Conservation (phyloP, 441 rosid genomes). For the Metrosideros polymorpha region DNA sequence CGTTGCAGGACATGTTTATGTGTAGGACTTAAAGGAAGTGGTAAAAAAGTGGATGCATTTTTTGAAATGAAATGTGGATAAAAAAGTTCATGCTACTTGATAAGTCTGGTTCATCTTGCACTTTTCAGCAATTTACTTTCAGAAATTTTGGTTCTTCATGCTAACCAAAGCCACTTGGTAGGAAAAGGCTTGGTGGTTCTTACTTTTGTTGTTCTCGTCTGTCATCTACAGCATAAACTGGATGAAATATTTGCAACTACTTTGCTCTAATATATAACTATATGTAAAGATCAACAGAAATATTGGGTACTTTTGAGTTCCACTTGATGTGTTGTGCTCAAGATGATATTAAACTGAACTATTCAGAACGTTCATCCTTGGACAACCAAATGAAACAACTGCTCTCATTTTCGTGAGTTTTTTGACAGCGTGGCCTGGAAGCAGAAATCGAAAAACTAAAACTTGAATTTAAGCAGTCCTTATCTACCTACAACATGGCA, state of each 20-base stretch:
- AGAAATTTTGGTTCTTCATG: not conserved
- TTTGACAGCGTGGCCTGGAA: slow-evolving; percentile 23
- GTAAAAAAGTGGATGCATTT: not conserved
- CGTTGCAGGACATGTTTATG: not conserved
- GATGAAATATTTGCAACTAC: not conserved
- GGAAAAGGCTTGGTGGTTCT: not conserved
- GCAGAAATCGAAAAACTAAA: slow-evolving; percentile 39
- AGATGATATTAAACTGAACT: not conserved
- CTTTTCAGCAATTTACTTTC: not conserved
- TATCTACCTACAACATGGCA: slow-evolving; percentile 23
- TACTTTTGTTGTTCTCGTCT: not conserved
- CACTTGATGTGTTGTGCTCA: not conserved
- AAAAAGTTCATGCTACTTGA: not conserved
- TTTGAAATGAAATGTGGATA: not conserved
- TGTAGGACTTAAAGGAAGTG: not conserved
- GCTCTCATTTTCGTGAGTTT: not conserved
- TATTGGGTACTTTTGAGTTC: not conserved
- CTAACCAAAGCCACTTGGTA: not conserved
- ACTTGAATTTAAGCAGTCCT: slow-evolving; percentile 35
- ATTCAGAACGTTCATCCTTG: not conserved
- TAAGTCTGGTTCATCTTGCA: not conserved
- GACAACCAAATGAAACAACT: not conserved
- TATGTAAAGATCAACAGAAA: not conserved
- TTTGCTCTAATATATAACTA: not conserved
- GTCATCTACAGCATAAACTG: not conserved